Conservation (phyloP, 352 stramenopile genomes). For the Peronospora destructor region DNA sequence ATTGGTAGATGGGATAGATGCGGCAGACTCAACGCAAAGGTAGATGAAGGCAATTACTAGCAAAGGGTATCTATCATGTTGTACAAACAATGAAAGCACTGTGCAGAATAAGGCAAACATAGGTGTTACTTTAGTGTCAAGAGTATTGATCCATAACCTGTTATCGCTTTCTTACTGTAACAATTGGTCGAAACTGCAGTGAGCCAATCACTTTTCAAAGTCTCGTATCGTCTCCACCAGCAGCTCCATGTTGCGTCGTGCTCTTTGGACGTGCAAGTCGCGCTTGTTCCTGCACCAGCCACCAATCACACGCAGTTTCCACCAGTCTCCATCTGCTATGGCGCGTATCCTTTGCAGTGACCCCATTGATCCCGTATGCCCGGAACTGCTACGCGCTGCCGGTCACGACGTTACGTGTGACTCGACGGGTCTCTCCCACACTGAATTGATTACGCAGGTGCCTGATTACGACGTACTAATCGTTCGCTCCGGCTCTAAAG, state of each 20-base stretch:
- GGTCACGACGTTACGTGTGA: slow-evolving; percentile 79
- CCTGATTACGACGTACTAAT: slow-evolving; percentile 85
- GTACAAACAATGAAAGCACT: neutral
- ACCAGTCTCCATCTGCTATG: slow-evolving; percentile 45
- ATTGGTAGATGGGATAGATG: neutral
- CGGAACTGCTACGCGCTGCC: slow-evolving; percentile 69
- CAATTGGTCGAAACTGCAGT: no score
- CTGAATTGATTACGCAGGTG: slow-evolving; percentile 65
- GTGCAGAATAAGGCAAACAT: no score
- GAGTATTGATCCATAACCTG: no score
- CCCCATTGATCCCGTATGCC: slow-evolving; percentile 75
- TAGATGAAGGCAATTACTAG: neutral
- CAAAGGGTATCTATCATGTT: neutral
- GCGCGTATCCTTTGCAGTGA: slow-evolving; percentile 85
- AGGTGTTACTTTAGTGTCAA: no score
- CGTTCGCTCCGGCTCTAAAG: slow-evolving; percentile 77
- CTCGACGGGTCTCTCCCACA: slow-evolving; percentile 35
- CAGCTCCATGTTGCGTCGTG: slow-evolving; percentile 43
- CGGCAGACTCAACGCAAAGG: neutral
- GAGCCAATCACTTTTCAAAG: no score
- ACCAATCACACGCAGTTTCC: slow-evolving; percentile 26
- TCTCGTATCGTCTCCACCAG: neutral
- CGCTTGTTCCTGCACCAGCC: slow-evolving; percentile 29
- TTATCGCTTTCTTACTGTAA: no score
- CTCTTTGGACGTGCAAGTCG: slow-evolving; percentile 29